Conservation (phyloP, 2,329 filamentous ascomycete genomes). For the Exophiala viscosa region DNA sequence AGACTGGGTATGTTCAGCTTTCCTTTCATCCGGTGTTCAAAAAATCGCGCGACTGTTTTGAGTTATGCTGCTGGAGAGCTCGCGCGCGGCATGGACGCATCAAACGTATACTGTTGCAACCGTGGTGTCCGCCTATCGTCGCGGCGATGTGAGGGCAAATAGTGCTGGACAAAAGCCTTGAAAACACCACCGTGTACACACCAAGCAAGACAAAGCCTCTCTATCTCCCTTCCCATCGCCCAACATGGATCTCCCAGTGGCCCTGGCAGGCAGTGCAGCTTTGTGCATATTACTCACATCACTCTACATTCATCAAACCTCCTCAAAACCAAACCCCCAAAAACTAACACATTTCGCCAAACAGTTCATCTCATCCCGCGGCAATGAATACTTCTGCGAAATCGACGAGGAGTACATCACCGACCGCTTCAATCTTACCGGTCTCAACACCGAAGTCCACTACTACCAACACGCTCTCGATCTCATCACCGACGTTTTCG, state of each 20-base stretch:
- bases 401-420: slow-evolving; percentile 99
- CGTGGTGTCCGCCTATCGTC: too few species aligned
- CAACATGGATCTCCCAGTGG: slow-evolving; percentile 1
- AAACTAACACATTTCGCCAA: not conserved
- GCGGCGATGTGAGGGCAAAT: too few species aligned
- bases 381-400: slow-evolving; percentile 99
- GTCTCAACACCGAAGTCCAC: slow-evolving; percentile 93
- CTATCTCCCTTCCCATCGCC: not conserved
- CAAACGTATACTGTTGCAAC: too few species aligned
- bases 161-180: too few species aligned
- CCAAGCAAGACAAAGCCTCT: not conserved
- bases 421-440: slow-evolving; percentile 96
- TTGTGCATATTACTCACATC: too few species aligned
- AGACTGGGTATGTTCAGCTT: slow-evolving; percentile 77
- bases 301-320: not conserved
- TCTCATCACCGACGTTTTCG: slow-evolving; percentile 95
- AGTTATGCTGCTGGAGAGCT: too few species aligned
- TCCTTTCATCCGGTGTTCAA: slow-evolving; percentile 3
- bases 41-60: slow-evolving; percentile 2
- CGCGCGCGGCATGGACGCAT: too few species aligned
- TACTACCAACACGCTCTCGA: slow-evolving; percentile 99
- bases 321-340: not conserved
- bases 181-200: too few species aligned
- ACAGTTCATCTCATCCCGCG: slow-evolving; percentile 94
- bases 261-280: too few species aligned